Evolutionary conservation across 1,284 basidiomycete species (phyloP), one percentile per base, ranked within the genome.

Genomic region (Ceratobasidium sp.): DNA sequence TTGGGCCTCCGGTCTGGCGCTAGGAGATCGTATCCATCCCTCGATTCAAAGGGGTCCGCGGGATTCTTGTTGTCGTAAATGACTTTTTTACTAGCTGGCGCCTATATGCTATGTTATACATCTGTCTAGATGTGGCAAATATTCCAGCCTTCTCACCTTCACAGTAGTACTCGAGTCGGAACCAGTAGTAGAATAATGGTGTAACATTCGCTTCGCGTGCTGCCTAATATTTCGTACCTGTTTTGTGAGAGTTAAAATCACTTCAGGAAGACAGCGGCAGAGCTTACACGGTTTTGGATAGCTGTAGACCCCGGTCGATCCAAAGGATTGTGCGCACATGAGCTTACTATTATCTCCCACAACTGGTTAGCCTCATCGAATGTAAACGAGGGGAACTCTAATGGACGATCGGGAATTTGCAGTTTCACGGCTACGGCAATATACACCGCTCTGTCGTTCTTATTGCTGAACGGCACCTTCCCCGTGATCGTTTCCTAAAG

Each of bases 1-100:
- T 76, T 76, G 42, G 67, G 58, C 63, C 66, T 63, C 9, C 72
- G 72, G 20, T 63, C 72, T 7, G 72, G 39, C 23, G 66, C 72
- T 39, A 13, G 39, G 39, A 28, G 39, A 44, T 46, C 20, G 28
- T 39, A 12, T 10, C 3, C 51, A 39, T n/a, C n/a, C n/a, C n/a
- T n/a, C n/a, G n/a, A n/a, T n/a, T n/a, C n/a, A n/a, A n/a, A n/a
- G n/a, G n/a, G n/a, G n/a, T n/a, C n/a, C n/a, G n/a, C n/a, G n/a
- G n/a, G n/a, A n/a, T n/a, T n/a, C n/a, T n/a, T n/a, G n/a, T n/a
- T n/a, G n/a, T n/a, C n/a, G n/a, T n/a, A n/a, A n/a, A n/a, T n/a
- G n/a, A n/a, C n/a, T n/a, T n/a, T n/a, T n/a, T n/a, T n/a, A n/a
- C n/a, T n/a, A n/a, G n/a, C n/a, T n/a, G n/a, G n/a, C n/a, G n/a